Evolutionary conservation across 805 yeast genomes (phyloP), one percentile per base, ranked within the genome.

Genomic region (Allodekkera sacchari): DNA sequence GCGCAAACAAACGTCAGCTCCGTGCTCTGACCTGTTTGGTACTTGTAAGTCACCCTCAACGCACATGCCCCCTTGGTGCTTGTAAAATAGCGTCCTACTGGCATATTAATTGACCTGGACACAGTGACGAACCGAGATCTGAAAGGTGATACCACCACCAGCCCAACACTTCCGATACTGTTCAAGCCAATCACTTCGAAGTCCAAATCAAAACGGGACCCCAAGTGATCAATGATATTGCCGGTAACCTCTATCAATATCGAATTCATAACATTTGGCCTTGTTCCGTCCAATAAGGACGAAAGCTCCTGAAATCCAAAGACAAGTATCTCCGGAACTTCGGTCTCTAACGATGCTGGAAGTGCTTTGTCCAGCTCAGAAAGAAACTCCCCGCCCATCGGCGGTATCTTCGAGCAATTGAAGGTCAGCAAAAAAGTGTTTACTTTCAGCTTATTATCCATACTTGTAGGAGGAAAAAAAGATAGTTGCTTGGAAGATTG

Each of bases 21-120:
- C 1, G 52, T 55, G 4, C 32, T 25, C 4, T 39, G 38, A 29
- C 39, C 37, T 10, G 38, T 31, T 5, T 43, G 39, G 2, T 40
- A 41, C 4, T 47, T 45, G 33, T 59, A 61, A 1, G 39, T 40
- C n/a, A 82, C 44, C 26, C 88, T 57, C 2, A 79, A 30, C 0
- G 79, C 83, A 2, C 71, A 76, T 0, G 76, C 88, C 1, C 95
- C 95, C 52, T 88, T 88, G 45, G 83, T 50, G 33, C 77, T 71
- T 1, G 89, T 74, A 36, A 64, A 60, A 6, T 66, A 62, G 33
- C 61, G 49, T 2, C 96, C 95, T 38, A 76, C 61, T 12, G 71
- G 66, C 13, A 58, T 59, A 8, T 47, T 50, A 15, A 62, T 45
- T 5, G 52, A 44, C 17, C 33, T 31, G 10, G 32, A 20, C 13